Percentiles rank a stretch among this genome's conserved stretches.
Conservation (phyloP, 2,329 filamentous ascomycete genomes). For the Cladophialophora yegresii region DNA sequence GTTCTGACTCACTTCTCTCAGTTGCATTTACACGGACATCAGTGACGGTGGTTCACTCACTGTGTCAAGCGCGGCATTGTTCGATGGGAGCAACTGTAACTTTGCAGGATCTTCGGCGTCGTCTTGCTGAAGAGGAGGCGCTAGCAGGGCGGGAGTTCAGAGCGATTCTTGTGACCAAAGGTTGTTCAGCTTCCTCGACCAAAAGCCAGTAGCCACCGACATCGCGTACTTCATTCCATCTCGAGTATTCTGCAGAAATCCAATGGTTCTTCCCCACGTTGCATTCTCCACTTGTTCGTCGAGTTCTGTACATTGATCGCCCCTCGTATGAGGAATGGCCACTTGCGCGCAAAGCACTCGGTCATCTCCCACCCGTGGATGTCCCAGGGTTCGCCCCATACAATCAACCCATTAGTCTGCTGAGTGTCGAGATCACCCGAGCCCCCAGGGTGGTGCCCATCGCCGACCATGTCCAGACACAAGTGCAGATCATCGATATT, state of each 20-base stretch:
- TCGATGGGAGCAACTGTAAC: conserved; percentile 10
- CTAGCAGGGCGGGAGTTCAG: no score
- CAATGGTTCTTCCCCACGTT: conserved; percentile 28
- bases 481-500: conserved; percentile 43
- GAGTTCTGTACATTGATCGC: conserved; percentile 19
- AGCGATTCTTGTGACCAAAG: background rate
- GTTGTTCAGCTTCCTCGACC: background rate
- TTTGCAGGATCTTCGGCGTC: conserved; percentile 7
- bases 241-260: conserved; percentile 27
- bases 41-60: conserved; percentile 10
- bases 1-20: background rate
- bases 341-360: conserved; percentile 51
- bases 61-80: conserved; percentile 9
- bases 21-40: conserved; percentile 12
- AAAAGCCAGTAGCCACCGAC: background rate
- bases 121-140: background rate
- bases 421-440: conserved; percentile 10
- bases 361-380: conserved; percentile 53
- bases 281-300: conserved; percentile 30
- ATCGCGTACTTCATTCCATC: conserved; percentile 11
- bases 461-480: conserved; percentile 45
- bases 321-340: conserved; percentile 37
- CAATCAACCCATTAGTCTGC: conserved; percentile 44
- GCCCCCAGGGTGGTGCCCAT: conserved; percentile 8
- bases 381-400: conserved; percentile 55